These are phyloP conservation scores for Hanseniaspora meyeri DNA, from an alignment of 805 yeast genomes.

Conservation along the genomic window DNA sequence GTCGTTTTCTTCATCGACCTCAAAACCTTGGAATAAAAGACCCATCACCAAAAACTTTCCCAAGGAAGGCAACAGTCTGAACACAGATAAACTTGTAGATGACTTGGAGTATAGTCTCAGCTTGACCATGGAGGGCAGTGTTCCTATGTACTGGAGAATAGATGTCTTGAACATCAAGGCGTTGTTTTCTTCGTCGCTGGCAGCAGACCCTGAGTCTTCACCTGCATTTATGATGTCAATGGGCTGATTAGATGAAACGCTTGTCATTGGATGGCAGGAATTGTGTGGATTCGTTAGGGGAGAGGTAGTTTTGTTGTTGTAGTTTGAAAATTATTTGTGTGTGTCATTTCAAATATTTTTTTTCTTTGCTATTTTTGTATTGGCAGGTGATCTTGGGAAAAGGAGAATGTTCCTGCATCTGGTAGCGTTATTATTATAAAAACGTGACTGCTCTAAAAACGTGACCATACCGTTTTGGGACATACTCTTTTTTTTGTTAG, in stretches of 20 bases:
- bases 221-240: slow-evolving; percentile 1
- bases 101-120: slow-evolving; percentile 73
- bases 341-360: too few species aligned
- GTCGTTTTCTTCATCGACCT: slow-evolving; percentile 46
- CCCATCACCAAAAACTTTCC: slow-evolving; percentile 84
- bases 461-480: not conserved
- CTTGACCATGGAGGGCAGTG: slow-evolving; percentile 78
- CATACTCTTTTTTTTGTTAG: too few species aligned
- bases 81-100: slow-evolving; percentile 90
- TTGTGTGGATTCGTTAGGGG: not conserved
- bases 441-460: too few species aligned
- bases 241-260: not conserved
- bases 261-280: not conserved
- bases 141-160: slow-evolving; percentile 80
- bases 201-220: not conserved
- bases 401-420: too few species aligned
- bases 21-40: slow-evolving; percentile 68
- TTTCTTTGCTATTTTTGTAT: too few species aligned
- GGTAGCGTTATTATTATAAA: too few species aligned
- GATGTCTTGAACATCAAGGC: slow-evolving; percentile 45
- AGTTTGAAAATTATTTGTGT: too few species aligned
- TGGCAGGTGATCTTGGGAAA: too few species aligned
- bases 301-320: not conserved
- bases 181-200: not conserved
- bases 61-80: slow-evolving; percentile 71